Percentiles rank a stretch among this genome's conserved stretches.
These are phyloP conservation scores for Candida montana DNA, from an alignment of 805 yeast genomes.

Conservation along the genomic window DNA sequence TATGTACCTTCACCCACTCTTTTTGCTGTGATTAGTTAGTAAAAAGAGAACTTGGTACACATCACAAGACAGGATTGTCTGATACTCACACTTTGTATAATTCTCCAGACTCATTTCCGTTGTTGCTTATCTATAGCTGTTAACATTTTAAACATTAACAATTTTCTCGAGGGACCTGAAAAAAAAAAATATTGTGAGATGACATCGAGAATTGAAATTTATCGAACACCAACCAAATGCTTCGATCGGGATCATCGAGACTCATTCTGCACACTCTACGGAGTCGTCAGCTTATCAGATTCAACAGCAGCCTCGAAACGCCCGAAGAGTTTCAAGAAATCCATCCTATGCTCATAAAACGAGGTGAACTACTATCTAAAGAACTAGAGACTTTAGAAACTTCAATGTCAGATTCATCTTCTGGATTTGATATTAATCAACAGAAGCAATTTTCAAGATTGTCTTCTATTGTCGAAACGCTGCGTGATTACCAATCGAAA, in stretches of 20 bases:
- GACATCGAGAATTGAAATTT: too few species aligned
- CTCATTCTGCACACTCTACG: background rate
- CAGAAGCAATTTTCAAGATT: conserved; percentile 46
- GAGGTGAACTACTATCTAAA: conserved; percentile 37
- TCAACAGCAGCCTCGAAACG: background rate
- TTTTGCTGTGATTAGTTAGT: conserved; percentile 40
- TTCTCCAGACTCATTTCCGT: background rate
- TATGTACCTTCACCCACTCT: conserved; percentile 99
- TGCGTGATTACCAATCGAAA: conserved; percentile 32
- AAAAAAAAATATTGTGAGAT: too few species aligned
- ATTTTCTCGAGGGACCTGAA: too few species aligned
- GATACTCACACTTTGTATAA: conserved; percentile 3
- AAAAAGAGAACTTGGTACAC: background rate
- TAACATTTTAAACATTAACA: too few species aligned
- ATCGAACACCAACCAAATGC: background rate
- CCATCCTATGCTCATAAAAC: conserved; percentile 47
- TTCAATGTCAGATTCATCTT: conserved; percentile 34
- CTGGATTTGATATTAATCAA: conserved; percentile 38
- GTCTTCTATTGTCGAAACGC: conserved; percentile 38
- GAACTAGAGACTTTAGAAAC: conserved; percentile 40
- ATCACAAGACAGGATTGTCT: background rate
- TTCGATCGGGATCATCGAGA: background rate
- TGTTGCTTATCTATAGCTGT: background rate
- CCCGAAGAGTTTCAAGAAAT: background rate
- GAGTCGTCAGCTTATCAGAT: background rate